Percentiles rank a stretch among this genome's conserved stretches.
Evolutionary conservation across 495 filamentous ascomycete genomes (phyloP).

Genomic region (Neurospora africana): DNA sequence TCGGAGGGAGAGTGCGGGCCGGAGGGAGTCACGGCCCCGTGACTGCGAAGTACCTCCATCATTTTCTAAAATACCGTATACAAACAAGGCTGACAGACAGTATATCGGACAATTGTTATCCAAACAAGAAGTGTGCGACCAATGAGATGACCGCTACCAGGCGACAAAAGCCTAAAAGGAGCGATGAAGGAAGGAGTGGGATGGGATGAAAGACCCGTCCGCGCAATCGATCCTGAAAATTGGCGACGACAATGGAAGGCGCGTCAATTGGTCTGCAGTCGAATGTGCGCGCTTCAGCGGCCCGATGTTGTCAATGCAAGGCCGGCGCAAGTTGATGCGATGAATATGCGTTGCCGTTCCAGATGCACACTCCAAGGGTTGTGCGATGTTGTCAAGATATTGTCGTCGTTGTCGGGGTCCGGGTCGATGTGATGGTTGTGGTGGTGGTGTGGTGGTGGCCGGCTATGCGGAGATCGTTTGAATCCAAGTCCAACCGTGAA

Average conservation of each 20-base stretch:
- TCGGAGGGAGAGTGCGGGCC: conserved; percentile 47
- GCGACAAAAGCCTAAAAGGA: not conserved
- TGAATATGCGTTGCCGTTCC: too few species aligned
- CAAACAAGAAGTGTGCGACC: not conserved
- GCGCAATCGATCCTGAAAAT: not conserved
- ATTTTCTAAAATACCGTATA: not conserved
- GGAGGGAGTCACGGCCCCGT: conserved; percentile 37
- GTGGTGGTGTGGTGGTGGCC: not conserved
- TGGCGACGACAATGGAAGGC: not conserved
- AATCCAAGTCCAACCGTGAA: not conserved
- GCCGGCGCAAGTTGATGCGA: not conserved
- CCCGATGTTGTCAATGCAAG: not conserved
- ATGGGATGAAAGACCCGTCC: not conserved
- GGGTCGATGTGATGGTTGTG: not conserved
- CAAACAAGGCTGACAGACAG: not conserved
- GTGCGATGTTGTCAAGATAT: not conserved
- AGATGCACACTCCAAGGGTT: not conserved
- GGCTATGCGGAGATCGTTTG: not conserved
- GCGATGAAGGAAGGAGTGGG: not conserved
- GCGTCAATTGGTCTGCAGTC: not conserved
- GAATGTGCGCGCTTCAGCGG: not conserved
- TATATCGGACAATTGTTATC: not conserved
- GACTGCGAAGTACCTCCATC: conserved; percentile 5
- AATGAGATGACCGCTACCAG: not conserved
- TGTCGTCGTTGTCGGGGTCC: not conserved